A percentile compares a stretch with the other conserved stretches of the same genome.
These are phyloP conservation scores for Angomonas deanei DNA, from an alignment of 208 protist species.

Conservation along the genomic window DNA sequence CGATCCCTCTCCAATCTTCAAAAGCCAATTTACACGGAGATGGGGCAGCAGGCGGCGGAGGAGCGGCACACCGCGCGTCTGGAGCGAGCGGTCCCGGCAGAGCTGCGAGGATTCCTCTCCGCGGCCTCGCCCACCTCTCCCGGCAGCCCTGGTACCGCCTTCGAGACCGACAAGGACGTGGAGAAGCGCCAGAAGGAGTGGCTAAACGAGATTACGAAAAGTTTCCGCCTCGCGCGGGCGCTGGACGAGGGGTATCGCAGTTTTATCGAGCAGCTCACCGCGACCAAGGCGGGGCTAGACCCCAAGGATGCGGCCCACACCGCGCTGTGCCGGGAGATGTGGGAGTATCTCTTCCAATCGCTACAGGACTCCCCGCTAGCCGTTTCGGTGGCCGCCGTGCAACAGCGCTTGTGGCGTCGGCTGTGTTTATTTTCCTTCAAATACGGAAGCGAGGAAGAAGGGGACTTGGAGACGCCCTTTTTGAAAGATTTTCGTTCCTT, in stretches of 20 bases:
- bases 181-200: background rate
- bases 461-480: background rate
- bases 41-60: conserved; percentile 61
- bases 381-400: no score
- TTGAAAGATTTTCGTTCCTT: background rate
- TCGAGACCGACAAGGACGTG: background rate
- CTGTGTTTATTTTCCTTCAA: background rate
- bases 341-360: background rate
- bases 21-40: conserved; percentile 81
- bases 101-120: conserved; percentile 12
- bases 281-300: background rate
- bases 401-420: background rate
- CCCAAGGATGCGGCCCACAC: background rate
- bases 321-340: background rate
- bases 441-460: background rate
- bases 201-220: background rate
- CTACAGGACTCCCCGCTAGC: no score
- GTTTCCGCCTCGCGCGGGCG: background rate
- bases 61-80: conserved; percentile 74
- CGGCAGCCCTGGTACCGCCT: background rate
- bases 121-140: conserved; percentile 3
- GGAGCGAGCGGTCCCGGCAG: conserved; percentile 44
- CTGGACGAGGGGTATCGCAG: background rate
- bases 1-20: conserved; percentile 72
- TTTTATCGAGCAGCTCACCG: background rate